These are phyloP conservation scores for Hemileia vastatrix DNA, from an alignment of 1,284 basidiomycete species.

Conservation along the genomic window DNA sequence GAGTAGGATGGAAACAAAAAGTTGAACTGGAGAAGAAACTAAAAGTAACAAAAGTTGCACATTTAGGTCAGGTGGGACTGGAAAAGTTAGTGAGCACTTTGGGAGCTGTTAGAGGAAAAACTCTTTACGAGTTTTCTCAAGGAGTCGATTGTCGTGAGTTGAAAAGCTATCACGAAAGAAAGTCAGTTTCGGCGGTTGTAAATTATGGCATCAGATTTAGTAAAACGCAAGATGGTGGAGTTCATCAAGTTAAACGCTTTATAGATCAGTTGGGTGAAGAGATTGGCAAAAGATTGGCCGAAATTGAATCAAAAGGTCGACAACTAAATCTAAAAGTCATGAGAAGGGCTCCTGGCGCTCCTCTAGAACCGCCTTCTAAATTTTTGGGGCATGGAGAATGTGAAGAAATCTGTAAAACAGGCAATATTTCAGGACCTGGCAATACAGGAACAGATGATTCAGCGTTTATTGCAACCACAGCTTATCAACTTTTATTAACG, in stretches of 20 bases:
- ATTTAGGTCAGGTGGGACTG: slow-evolving; percentile 49
- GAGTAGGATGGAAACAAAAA: slow-evolving; percentile 57
- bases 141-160: background rate
- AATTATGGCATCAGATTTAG: slow-evolving; percentile 85
- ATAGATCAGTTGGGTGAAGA: slow-evolving; percentile 64
- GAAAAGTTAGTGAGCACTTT: slow-evolving; percentile 3
- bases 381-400: slow-evolving; percentile 89
- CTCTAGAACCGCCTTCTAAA: slow-evolving; percentile 89
- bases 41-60: slow-evolving; percentile 64
- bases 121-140: slow-evolving; percentile 3
- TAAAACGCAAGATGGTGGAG: slow-evolving; percentile 54
- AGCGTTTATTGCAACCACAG: slow-evolving; percentile 62
- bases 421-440: slow-evolving; percentile 51
- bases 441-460: slow-evolving; percentile 65
- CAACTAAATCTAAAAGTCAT: slow-evolving; percentile 76
- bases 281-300: slow-evolving; percentile 61
- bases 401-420: slow-evolving; percentile 68
- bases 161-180: slow-evolving; percentile 24
- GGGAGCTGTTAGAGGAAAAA: slow-evolving; percentile 12
- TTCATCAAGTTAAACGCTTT: slow-evolving; percentile 57
- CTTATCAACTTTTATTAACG: slow-evolving; percentile 63
- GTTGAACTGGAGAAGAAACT: slow-evolving; percentile 58
- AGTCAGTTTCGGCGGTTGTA: slow-evolving; percentile 30
- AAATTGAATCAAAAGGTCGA: slow-evolving; percentile 58
- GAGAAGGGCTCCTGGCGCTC: slow-evolving; percentile 74